These are phyloP conservation scores for Porphyrellus cyaneotinctus DNA, from an alignment of 768 basidiomycete species.

Conservation along the genomic window DNA sequence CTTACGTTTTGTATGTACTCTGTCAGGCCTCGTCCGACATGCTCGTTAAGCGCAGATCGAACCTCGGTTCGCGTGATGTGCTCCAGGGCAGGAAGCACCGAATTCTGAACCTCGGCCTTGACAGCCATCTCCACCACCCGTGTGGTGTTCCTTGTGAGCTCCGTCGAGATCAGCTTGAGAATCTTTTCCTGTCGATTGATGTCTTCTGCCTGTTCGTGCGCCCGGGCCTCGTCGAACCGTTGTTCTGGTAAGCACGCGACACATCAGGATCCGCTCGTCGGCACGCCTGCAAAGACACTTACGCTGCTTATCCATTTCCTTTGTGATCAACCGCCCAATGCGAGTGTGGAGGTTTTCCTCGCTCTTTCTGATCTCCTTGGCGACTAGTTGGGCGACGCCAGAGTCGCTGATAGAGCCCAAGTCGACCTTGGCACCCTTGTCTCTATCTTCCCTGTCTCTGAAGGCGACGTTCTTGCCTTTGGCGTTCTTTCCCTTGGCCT, in stretches of 20 bases:
- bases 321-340: constrained; percentile 73
- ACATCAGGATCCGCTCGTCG: constrained; percentile 4
- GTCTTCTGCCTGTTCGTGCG: constrained; percentile 74
- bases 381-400: constrained; percentile 52
- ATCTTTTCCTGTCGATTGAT: constrained; percentile 86
- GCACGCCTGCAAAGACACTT: constrained; percentile 30
- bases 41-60: constrained; percentile 70
- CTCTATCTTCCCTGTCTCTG: constrained; percentile 53
- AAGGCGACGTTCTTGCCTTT: constrained; percentile 59
- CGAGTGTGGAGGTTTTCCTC: constrained; percentile 76
- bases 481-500: constrained; percentile 47
- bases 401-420: constrained; percentile 44
- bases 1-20: constrained; percentile 69
- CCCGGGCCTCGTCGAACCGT: constrained; percentile 79
- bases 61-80: constrained; percentile 80
- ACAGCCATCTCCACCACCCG: constrained; percentile 87
- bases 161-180: constrained; percentile 81
- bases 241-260: constrained; percentile 48
- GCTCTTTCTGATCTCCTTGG: constrained; percentile 77
- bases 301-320: constrained; percentile 92
- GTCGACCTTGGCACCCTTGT: constrained; percentile 28
- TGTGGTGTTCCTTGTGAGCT: constrained; percentile 83
- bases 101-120: constrained; percentile 78
- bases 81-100: constrained; percentile 78
- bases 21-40: constrained; percentile 68